A percentile compares a stretch with the other conserved stretches of the same genome.
phyloP scores from a whole-genome alignment of 305 asterid species.

The Fraxinus paxiana region DNA sequence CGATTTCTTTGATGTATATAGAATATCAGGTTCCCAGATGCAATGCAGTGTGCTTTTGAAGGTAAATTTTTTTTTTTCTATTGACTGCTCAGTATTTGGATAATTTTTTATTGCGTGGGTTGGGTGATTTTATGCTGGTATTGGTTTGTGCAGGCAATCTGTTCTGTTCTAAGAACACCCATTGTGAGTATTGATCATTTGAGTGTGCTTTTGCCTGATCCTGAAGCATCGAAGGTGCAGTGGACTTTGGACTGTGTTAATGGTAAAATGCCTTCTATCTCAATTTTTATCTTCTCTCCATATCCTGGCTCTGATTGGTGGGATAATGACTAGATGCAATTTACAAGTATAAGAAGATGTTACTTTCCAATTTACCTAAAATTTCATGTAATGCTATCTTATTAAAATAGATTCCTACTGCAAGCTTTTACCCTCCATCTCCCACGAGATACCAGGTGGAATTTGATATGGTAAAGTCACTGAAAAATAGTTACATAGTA shows the following conservation, averaged over 20 bases:
- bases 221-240: conserved; percentile 79
- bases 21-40: conserved; percentile 52
- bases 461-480: not conserved
- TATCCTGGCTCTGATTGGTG: not conserved
- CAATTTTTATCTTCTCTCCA: not conserved
- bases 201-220: conserved; percentile 52
- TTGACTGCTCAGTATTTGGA: not conserved
- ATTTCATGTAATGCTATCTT: not conserved
- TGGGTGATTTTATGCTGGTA: conserved; percentile 1
- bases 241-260: conserved; percentile 78
- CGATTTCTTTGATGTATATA: conserved; percentile 69
- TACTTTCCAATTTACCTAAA: not conserved
- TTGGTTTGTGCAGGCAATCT: conserved; percentile 53
- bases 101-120: not conserved
- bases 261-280: conserved; percentile 40
- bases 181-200: conserved; percentile 67
- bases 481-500: not conserved
- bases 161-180: conserved; percentile 82
- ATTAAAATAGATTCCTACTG: conserved; percentile 14
- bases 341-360: not conserved
- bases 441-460: not conserved
- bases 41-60: conserved; percentile 80
- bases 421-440: not conserved
- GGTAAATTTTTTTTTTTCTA: conserved; percentile 32
- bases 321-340: not conserved